A percentile compares a stretch with the other conserved stretches of the same genome.
Evolutionary conservation across 164 flowering plant species (phyloP).

Genomic region (Nymphaea thermarum): DNA sequence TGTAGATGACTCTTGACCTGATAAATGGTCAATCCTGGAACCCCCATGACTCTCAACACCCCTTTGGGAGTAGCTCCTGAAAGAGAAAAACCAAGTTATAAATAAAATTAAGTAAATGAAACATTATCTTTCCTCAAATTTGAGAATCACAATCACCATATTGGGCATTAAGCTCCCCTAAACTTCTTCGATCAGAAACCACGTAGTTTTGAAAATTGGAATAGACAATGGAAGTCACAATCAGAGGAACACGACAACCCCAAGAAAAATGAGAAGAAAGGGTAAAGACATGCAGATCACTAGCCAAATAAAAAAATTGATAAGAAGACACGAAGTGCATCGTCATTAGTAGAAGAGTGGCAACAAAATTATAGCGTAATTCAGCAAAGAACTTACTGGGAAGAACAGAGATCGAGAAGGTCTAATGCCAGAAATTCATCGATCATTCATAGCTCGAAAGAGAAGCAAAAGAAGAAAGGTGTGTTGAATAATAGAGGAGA

Average conservation of each 20-base stretch:
- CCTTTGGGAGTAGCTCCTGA: slow-evolving; percentile 98
- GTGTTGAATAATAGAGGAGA: no score
- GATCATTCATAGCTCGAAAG: neutral
- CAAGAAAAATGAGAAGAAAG: no score
- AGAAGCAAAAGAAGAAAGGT: neutral
- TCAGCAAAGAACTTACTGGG: neutral
- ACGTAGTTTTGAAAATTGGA: no score
- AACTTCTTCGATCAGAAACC: no score
- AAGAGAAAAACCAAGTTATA: neutral
- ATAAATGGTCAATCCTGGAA: slow-evolving; percentile 83
- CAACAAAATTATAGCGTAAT: no score
- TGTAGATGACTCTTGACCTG: slow-evolving; percentile 98
- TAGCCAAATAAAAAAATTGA: no score
- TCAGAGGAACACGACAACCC: no score
- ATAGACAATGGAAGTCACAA: no score
- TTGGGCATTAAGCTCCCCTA: no score
- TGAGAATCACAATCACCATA: neutral
- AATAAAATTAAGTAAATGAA: neutral
- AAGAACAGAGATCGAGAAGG: neutral
- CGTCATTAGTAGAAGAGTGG: no score
- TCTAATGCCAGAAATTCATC: neutral
- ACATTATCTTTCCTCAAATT: neutral
- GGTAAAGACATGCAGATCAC: no score
- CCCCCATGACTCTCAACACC: slow-evolving; percentile 92
- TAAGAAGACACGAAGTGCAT: no score